phyloP scores from a whole-genome alignment of 2,329 filamentous ascomycete genomes.

The Xylogone sp. region DNA sequence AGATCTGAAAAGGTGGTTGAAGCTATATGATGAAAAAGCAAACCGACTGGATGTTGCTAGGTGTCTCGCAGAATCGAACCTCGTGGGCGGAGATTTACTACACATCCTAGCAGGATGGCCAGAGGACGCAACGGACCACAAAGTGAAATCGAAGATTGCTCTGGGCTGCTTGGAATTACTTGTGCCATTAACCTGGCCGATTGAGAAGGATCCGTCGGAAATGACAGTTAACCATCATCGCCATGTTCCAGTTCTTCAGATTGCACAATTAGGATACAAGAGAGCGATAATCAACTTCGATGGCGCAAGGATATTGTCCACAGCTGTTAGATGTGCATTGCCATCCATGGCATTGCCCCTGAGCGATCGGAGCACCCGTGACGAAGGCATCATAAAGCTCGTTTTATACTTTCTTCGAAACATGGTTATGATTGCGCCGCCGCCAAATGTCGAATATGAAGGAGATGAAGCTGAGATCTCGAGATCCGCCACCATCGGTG shows the following conservation, averaged over 20 bases:
- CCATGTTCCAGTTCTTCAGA: constrained; percentile 83
- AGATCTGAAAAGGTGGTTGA: constrained; percentile 93
- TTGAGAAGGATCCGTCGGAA: constrained; percentile 72
- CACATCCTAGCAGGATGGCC: constrained; percentile 85
- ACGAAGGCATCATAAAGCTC: constrained; percentile 90
- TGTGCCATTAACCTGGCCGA: constrained; percentile 90
- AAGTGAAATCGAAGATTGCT: constrained; percentile 73
- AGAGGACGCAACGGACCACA: constrained; percentile 67
- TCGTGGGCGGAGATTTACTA: constrained; percentile 85
- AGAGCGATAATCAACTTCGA: constrained; percentile 82
- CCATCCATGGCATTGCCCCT: constrained; percentile 80
- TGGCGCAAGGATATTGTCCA: constrained; percentile 71
- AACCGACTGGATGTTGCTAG: constrained; percentile 93
- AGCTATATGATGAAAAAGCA: constrained; percentile 87
- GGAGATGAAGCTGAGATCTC: constrained; percentile 90
- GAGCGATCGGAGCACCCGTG: constrained; percentile 70
- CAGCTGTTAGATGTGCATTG: constrained; percentile 74
- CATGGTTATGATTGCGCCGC: constrained; percentile 76
- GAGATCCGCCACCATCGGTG: constrained; percentile 80
- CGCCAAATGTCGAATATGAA: constrained; percentile 68
- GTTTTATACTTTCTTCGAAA: constrained; percentile 88
- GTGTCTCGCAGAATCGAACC: constrained; percentile 85
- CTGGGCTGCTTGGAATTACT: constrained; percentile 87
- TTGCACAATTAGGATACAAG: constrained; percentile 89
- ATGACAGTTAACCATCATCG: constrained; percentile 93